Conservation (phyloP, 2,329 filamentous ascomycete species). For the Calonectria pteridis region DNA sequence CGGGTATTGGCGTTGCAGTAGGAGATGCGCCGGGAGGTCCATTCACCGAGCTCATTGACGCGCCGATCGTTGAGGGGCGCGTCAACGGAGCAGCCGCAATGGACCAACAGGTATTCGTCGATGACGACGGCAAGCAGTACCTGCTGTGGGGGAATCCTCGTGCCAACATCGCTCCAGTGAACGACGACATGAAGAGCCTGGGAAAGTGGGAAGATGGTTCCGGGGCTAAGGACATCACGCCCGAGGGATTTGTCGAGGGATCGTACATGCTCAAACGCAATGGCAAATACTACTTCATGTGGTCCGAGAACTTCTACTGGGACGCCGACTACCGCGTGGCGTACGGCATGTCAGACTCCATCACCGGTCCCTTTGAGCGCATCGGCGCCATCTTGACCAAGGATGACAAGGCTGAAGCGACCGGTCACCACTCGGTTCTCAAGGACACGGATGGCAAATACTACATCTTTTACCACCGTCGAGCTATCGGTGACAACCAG, state of each 20-base stretch:
- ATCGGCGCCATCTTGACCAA: slow-evolving; percentile 1
- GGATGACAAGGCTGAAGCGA: not conserved
- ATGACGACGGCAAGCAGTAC: not conserved
- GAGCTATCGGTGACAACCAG: not conserved
- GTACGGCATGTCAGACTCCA: not conserved
- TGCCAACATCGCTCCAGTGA: not conserved
- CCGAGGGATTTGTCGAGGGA: not conserved
- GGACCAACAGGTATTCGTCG: not conserved
- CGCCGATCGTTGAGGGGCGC: not conserved
- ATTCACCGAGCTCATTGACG: not conserved
- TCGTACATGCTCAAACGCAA: not conserved
- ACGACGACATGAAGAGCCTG: not conserved
- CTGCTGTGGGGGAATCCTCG: not conserved
- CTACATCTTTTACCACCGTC: slow-evolving; percentile 5
- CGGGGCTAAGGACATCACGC: not conserved
- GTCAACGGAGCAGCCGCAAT: not conserved
- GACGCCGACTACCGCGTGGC: not conserved
- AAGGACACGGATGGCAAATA: not conserved
- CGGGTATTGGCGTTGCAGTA: not conserved
- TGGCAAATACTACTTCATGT: slow-evolving; percentile 1
- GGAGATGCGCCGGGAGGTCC: not conserved
- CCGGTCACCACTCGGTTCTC: not conserved
- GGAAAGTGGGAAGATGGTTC: not conserved
- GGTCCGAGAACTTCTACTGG: slow-evolving; percentile 5
- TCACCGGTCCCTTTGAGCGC: not conserved